A percentile compares a stretch with the other conserved stretches of the same genome.
Conservation (phyloP, 495 filamentous ascomycete species). For the Beverwykella pulmonaria region DNA sequence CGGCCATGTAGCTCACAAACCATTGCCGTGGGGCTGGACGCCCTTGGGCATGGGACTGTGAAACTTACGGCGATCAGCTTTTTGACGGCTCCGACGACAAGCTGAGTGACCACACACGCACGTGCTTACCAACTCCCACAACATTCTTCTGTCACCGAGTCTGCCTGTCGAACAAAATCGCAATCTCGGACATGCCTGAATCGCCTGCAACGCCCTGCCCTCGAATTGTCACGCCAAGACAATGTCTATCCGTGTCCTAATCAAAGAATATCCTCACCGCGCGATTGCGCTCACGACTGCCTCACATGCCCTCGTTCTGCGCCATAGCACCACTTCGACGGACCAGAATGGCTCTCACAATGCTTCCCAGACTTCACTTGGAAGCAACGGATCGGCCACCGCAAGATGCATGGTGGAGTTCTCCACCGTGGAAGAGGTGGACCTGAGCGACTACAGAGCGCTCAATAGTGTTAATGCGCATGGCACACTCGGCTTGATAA, state of each 20-base stretch:
- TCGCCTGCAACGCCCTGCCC: not conserved
- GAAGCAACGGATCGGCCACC: slow-evolving; percentile 43
- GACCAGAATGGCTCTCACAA: slow-evolving; percentile 41
- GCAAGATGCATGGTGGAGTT: slow-evolving; percentile 89
- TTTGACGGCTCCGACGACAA: not conserved
- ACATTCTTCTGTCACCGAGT: not conserved
- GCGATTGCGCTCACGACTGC: slow-evolving; percentile 80
- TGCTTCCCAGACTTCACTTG: slow-evolving; percentile 27
- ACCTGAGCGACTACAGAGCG: slow-evolving; percentile 72
- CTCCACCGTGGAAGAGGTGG: slow-evolving; percentile 59
- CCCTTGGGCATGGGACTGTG: slow-evolving; percentile 3
- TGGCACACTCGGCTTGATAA: slow-evolving; percentile 89
- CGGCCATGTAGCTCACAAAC: not conserved
- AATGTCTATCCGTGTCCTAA: slow-evolving; percentile 62
- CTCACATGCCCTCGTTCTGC: slow-evolving; percentile 80
- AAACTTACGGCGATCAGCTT: not conserved
- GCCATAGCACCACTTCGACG: slow-evolving; percentile 64
- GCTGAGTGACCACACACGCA: not conserved
- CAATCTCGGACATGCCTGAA: slow-evolving; percentile 19
- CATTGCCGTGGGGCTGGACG: not conserved
- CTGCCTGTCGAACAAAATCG: not conserved
- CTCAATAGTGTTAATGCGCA: slow-evolving; percentile 74
- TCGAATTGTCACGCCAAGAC: slow-evolving; percentile 7
- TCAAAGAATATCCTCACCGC: slow-evolving; percentile 79
- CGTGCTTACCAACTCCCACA: not conserved